Base-by-base conservation (phyloP, 2,329 filamentous ascomycete genomes). In the Diplodia seriata region DNA sequence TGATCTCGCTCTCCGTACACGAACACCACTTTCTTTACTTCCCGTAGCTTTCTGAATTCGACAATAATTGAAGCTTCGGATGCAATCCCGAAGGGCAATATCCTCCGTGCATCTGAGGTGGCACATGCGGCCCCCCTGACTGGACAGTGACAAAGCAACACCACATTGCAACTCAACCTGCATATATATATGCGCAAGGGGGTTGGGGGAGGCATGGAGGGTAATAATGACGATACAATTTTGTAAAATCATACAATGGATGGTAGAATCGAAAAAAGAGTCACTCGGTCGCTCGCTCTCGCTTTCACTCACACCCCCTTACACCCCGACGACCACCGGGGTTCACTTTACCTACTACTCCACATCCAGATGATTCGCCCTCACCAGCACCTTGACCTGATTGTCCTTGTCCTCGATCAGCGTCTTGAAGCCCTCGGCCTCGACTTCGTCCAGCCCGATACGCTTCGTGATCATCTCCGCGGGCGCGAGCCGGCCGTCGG, bases 391-490 rank as follows among this genome's bases (percentile, higher is more conserved):
- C 74, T 84, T 84, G 29, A 84, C 82, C 71, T 83, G 81, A 64
- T 81, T 82, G 66, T 83, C 82, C 70, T 83, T 83, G 66, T 83
- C 81, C 54, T 82, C 77, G 68, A 84, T 81, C 73, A 84, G 72
- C 3, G 79, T 75, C 74, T 81, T 78, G 74, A 84, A 84, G 1
- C 81, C 81, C 68, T 81, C 79, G 68, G 81, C 81, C 62, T 82
- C 78, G 26, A 84, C 82, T 63, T 84, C 78, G 12, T 79, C 76
- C 71, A 84, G 69, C 56, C 77, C 78, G 67, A 84, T 83, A 71
- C 74, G 77, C 72, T 81, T 81, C n/a, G 82, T 84, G 56, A 85
- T 83, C 83, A 85, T 84, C 55, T 78, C 77, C 43, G 80, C 73
- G 14, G 80, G 79, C 59, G 77, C 77, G 75, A 82, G 81, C 50